phyloP scores from a whole-genome alignment of 2,329 filamentous ascomycete genomes.

The Chlorencoelia australis region DNA sequence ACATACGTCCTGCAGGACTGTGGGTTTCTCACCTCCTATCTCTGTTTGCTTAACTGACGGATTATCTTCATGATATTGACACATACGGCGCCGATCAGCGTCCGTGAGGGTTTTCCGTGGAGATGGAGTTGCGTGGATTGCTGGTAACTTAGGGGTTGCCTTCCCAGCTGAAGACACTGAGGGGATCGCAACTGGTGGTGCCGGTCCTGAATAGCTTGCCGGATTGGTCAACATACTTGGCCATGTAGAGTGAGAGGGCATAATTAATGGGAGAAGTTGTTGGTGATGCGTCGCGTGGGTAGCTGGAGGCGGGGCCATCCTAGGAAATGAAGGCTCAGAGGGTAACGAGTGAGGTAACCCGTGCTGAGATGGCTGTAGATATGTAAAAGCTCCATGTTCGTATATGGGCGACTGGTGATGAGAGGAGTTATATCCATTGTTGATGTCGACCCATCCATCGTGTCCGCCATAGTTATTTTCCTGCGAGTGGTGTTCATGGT shows the following conservation, averaged over 20 bases:
- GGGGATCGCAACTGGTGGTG: slow-evolving; percentile 45
- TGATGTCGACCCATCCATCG: slow-evolving; percentile 47
- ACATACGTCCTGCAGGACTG: slow-evolving; percentile 2
- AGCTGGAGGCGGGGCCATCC: slow-evolving; percentile 44
- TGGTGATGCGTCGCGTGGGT: slow-evolving; percentile 38
- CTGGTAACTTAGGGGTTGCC: slow-evolving; percentile 36
- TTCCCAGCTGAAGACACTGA: slow-evolving; percentile 38
- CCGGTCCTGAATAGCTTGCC: slow-evolving; percentile 49
- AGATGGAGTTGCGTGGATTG: slow-evolving; percentile 46
- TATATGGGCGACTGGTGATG: slow-evolving; percentile 62
- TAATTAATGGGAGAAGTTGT: slow-evolving; percentile 60
- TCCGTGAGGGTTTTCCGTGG: slow-evolving; percentile 84
- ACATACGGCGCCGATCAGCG: slow-evolving; percentile 85
- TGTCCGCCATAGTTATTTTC: slow-evolving; percentile 32
- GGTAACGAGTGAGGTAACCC: slow-evolving; percentile 52
- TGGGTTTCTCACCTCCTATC: slow-evolving; percentile 61
- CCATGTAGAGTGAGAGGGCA: slow-evolving; percentile 60
- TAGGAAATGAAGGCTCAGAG: slow-evolving; percentile 42
- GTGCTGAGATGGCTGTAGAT: slow-evolving; percentile 48
- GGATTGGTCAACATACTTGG: slow-evolving; percentile 74
- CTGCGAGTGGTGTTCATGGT: slow-evolving; percentile 25
- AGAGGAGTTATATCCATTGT: slow-evolving; percentile 30
- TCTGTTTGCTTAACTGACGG: slow-evolving; percentile 90
- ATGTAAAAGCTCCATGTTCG: slow-evolving; percentile 57
- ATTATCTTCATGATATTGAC: slow-evolving; percentile 82